Evolutionary conservation across 2,329 filamentous ascomycete genomes (phyloP).

Genomic region (Gyromitra esculenta): DNA sequence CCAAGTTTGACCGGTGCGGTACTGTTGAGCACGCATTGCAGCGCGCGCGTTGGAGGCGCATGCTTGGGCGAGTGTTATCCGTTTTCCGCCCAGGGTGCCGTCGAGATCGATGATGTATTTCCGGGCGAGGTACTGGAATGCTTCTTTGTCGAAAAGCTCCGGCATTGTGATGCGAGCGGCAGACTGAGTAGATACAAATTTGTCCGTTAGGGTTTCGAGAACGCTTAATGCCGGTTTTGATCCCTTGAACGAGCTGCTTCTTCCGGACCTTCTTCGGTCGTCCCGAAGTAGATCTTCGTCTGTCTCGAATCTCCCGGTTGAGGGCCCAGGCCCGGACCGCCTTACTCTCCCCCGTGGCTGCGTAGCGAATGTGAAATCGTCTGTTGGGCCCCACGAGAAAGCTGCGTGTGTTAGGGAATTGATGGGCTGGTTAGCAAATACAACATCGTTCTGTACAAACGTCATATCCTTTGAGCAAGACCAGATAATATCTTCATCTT

Average conservation of each 20-base stretch:
- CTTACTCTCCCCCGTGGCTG: conserved; percentile 54
- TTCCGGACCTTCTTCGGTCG: conserved; percentile 50
- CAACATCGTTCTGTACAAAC: conserved; percentile 73
- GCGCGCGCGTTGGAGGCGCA: conserved; percentile 55
- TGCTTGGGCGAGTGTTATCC: conserved; percentile 54
- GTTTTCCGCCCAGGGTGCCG: conserved; percentile 43
- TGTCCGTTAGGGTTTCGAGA: conserved; percentile 54
- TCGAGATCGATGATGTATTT: conserved; percentile 54
- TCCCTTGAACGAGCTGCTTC: conserved; percentile 48
- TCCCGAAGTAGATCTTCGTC: conserved; percentile 56
- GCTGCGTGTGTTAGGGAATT: conserved; percentile 71
- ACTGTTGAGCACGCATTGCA: conserved; percentile 55
- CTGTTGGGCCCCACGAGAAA: conserved; percentile 63
- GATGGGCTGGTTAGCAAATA: conserved; percentile 71
- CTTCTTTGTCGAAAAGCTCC: conserved; percentile 54
- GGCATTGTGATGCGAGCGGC: conserved; percentile 55
- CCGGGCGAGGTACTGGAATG: conserved; percentile 55
- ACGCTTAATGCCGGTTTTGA: conserved; percentile 51
- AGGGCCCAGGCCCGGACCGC: conserved; percentile 48
- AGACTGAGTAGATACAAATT: conserved; percentile 55
- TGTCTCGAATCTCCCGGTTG: conserved; percentile 50
- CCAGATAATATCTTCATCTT: conserved; percentile 73
- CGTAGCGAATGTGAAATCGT: conserved; percentile 55
- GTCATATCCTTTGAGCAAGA: conserved; percentile 71
- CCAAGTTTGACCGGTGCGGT: conserved; percentile 56